A percentile compares a stretch with the other conserved stretches of the same genome.
Conservation (phyloP, 2,329 filamentous ascomycete species). For the Fusarium phyllophilum region DNA sequence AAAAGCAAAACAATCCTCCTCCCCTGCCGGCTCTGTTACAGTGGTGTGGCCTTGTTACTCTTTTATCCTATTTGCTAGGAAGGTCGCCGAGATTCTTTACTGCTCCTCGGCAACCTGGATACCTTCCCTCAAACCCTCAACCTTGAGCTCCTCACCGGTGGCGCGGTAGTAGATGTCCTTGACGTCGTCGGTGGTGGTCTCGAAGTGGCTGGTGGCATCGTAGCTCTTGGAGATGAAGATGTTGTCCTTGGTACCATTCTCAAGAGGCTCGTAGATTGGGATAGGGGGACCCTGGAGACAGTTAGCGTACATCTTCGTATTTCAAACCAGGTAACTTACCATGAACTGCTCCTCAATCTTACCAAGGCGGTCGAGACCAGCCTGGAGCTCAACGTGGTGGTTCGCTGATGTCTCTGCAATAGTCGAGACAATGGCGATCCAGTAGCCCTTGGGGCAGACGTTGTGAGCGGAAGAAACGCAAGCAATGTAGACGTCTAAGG, state of each 20-base stretch:
- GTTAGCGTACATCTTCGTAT: background rate
- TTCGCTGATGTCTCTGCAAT: conserved; percentile 93
- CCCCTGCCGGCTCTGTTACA: conserved; percentile 11
- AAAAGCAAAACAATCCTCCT: conserved; percentile 27
- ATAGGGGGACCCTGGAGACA: conserved; percentile 75
- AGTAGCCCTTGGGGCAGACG: conserved; percentile 98
- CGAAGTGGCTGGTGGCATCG: conserved; percentile 97
- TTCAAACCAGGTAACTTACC: conserved; percentile 57
- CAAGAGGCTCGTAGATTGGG: conserved; percentile 90
- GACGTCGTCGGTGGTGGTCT: conserved; percentile 91
- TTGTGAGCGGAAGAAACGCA: conserved; percentile 96
- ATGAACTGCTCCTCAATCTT: conserved; percentile 97
- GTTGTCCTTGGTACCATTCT: conserved; percentile 84
- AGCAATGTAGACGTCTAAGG: conserved; percentile 91
- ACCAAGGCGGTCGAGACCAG: conserved; percentile 91
- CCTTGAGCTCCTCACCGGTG: conserved; percentile 84
- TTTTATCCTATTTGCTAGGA: conserved; percentile 7
- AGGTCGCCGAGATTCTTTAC: conserved; percentile 36
- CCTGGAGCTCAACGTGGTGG: conserved; percentile 94
- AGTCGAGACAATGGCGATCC: conserved; percentile 97
- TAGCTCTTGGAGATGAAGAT: conserved; percentile 99
- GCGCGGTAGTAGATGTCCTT: conserved; percentile 90
- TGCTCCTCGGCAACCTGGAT: conserved; percentile 78
- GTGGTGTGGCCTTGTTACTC: conserved; percentile 20
- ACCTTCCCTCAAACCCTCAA: conserved; percentile 86